Percentiles rank a stretch among this genome's conserved stretches.
Evolutionary conservation across 345 rosid genomes (phyloP).

Genomic region (Populus alba): DNA sequence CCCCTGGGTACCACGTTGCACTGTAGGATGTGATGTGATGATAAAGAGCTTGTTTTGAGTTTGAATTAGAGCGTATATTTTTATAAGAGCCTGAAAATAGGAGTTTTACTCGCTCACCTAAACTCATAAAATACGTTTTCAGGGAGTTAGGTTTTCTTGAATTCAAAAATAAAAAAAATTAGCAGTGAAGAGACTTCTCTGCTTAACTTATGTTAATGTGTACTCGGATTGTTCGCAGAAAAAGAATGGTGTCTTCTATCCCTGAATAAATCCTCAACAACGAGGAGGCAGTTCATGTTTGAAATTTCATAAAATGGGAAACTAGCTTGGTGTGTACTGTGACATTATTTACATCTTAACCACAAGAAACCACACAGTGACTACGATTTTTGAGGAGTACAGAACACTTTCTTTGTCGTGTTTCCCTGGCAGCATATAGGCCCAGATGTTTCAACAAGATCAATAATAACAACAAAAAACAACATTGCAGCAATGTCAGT

Average conservation of each 20-base stretch:
- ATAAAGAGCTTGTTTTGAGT: too few relatives aligned
- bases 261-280: background rate
- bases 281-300: background rate
- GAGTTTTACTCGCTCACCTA: too few relatives aligned
- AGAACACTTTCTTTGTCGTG: background rate
- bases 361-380: background rate
- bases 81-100: too few relatives aligned
- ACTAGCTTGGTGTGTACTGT: background rate
- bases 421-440: background rate
- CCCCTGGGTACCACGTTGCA: background rate
- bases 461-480: too few relatives aligned
- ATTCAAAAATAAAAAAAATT: too few relatives aligned
- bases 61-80: too few relatives aligned
- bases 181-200: background rate
- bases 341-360: background rate
- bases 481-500: too few relatives aligned
- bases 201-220: background rate
- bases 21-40: background rate
- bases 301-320: background rate
- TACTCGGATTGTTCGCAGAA: background rate
- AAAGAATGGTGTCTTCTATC: background rate
- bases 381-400: background rate
- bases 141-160: too few relatives aligned
- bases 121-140: too few relatives aligned
- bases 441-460: background rate